Evolutionary conservation across 768 basidiomycete species (phyloP).

Genomic region (Boletus tomentosulus): DNA sequence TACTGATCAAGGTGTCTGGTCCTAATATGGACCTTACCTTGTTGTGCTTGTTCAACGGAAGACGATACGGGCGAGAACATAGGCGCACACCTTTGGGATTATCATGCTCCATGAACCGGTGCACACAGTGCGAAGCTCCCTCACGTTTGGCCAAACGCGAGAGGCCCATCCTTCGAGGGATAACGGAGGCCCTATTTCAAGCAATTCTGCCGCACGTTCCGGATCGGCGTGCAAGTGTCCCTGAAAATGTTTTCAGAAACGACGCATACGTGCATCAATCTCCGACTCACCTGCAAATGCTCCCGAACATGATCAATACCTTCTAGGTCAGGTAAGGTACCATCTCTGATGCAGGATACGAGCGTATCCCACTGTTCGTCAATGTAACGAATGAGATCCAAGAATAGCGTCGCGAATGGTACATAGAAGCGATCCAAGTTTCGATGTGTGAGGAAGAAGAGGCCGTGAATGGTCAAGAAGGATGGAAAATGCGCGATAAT

Average conservation of each 20-base stretch:
- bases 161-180: conserved; percentile 14
- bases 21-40: too few relatives aligned
- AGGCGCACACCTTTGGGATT: too few relatives aligned
- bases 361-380: conserved; percentile 18
- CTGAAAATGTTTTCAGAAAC: too few relatives aligned
- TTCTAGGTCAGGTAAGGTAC: conserved; percentile 14
- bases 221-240: conserved; percentile 10
- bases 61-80: too few relatives aligned
- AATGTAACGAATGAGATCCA: conserved; percentile 11
- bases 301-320: conserved; percentile 8
- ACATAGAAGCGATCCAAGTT: too few relatives aligned
- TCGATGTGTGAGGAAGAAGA: too few relatives aligned
- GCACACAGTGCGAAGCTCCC: background rate
- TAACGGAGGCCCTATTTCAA: conserved; percentile 10
- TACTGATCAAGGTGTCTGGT: too few relatives aligned
- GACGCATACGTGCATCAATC: too few relatives aligned
- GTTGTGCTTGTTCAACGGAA: too few relatives aligned
- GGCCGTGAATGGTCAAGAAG: conserved; percentile 15
- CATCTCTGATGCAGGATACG: conserved; percentile 11
- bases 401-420: conserved; percentile 1
- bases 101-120: too few relatives aligned
- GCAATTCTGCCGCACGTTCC: conserved; percentile 17
- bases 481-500: conserved; percentile 11
- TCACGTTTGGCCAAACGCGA: conserved; percentile 14
- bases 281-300: conserved; percentile 15